Evolutionary conservation across 2,329 filamentous ascomycete genomes (phyloP), one percentile per base, ranked within the genome.

Genomic region (Fusarium sacchari): DNA sequence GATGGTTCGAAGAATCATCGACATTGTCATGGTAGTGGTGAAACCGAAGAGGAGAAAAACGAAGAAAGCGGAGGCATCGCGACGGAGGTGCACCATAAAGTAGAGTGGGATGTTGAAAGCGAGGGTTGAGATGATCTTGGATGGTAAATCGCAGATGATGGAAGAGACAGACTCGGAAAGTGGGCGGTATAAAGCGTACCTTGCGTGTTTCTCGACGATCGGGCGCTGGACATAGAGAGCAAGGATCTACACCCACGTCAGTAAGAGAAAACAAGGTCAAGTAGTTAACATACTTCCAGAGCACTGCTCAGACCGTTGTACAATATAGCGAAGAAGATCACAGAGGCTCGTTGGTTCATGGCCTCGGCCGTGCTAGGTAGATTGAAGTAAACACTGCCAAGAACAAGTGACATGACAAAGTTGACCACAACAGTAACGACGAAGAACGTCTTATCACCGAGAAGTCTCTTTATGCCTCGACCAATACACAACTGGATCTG

Each of bases 81-180:
- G 81, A 91, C 88, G 15, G 88, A 93, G 7, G 88, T 90, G 88
- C 0, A 88, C 87, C 88, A 93, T 88, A 77, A 92, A 92, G 81
- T 93, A 93, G 1, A 76, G 34, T 1, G 92, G 79, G 4, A 87
- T 55, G 9, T 65, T 60, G 9, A 75, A 76, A 2, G 67, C 53
- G 1, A 92, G 79, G 5, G 88, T 64, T 0, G 63, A 42, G 10
- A 70, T 57, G 11, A 74, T 64, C 55, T 77, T 77, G 50, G 67
- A 74, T 0, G 75, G 74, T 12, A 76, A 7, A 12, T 77, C 74
- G 14, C 58, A 60, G 5, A 77, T 17, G 42, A 72, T 61, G 4
- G 67, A 60, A 4, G 75, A 63, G 2, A 75, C 30, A 0, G 79
- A 77, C n/a, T 80, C 77, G 0, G 79, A 74, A 1, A 73, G 67